Percentiles rank a stretch among this genome's conserved stretches.
These are phyloP conservation scores for Lyophyllum decastes DNA, from an alignment of 768 basidiomycete species.

Conservation along the genomic window DNA sequence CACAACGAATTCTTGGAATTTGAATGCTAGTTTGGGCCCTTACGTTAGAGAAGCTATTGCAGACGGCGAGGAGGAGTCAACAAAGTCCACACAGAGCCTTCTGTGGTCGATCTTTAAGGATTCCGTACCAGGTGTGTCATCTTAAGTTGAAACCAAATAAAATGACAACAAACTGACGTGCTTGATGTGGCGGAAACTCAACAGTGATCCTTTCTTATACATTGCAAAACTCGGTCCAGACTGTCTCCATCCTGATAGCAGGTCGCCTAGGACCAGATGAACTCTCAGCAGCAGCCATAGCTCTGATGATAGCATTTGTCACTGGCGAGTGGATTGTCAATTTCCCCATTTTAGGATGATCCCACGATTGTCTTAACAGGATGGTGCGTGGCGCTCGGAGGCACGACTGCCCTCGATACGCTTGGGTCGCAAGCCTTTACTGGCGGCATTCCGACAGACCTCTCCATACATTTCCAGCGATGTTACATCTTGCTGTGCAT, in stretches of 20 bases:
- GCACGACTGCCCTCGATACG: conserved; percentile 79
- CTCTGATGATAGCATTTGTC: conserved; percentile 77
- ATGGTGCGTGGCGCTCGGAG: conserved; percentile 77
- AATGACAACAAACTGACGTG: too few species aligned
- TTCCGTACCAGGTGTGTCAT: too few species aligned
- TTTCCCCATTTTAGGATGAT: conserved; percentile 38
- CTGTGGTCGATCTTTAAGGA: too few species aligned
- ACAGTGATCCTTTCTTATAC: too few species aligned
- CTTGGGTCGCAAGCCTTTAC: conserved; percentile 80
- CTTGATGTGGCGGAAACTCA: too few species aligned
- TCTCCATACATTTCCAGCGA: conserved; percentile 73
- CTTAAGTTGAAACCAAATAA: too few species aligned
- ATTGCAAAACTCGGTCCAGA: too few species aligned
- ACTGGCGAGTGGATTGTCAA: conserved; percentile 60
- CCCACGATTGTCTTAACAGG: conserved; percentile 55
- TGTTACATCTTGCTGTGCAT: conserved; percentile 66
- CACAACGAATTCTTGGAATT: too few species aligned
- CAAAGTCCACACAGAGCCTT: too few species aligned
- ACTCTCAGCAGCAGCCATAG: conserved; percentile 71
- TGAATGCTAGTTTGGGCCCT: too few species aligned
- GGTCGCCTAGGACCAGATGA: conserved; percentile 60
- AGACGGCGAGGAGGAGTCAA: too few species aligned
- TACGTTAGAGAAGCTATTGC: too few species aligned
- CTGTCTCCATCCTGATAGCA: conserved; percentile 58
- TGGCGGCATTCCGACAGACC: conserved; percentile 60